phyloP scores from a whole-genome alignment of 1,284 basidiomycete species.

The Trichosporon ovoides region DNA sequence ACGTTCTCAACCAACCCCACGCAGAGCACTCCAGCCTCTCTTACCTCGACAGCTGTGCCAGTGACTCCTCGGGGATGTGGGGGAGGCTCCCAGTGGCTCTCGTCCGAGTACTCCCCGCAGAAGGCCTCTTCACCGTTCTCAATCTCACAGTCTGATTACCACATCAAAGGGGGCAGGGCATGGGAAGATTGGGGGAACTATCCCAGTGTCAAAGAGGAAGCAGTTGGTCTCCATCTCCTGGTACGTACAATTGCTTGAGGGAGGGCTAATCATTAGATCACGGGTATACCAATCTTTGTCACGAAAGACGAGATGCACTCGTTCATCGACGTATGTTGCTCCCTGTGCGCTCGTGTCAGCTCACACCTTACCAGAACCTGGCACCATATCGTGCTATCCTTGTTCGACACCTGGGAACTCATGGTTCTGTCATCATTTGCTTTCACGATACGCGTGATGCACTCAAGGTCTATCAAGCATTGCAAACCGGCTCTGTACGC shows the following conservation, averaged over 20 bases:
- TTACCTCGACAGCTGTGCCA: not conserved
- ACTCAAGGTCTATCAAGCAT: slow-evolving; percentile 22
- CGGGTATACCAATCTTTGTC: slow-evolving; percentile 23
- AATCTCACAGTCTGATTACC: not conserved
- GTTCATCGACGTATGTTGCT: slow-evolving; percentile 25
- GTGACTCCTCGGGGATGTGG: not conserved
- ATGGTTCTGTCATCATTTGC: slow-evolving; percentile 19
- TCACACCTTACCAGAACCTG: slow-evolving; percentile 1
- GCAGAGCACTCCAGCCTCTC: not conserved
- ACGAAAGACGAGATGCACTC: slow-evolving; percentile 19
- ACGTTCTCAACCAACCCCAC: not conserved
- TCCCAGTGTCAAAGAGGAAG: too few relatives aligned
- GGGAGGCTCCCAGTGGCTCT: not conserved
- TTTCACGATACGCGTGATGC: slow-evolving; percentile 42
- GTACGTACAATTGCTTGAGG: slow-evolving; percentile 12
- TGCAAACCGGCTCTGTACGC: slow-evolving; percentile 20
- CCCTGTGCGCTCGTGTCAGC: not conserved
- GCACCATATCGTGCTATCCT: slow-evolving; percentile 1
- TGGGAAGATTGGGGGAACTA: too few relatives aligned
- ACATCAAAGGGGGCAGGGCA: not conserved
- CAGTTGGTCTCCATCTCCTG: slow-evolving; percentile 28
- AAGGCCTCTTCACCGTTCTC: not conserved
- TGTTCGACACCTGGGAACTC: not conserved
- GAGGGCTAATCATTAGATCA: too few relatives aligned
- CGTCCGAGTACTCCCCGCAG: too few relatives aligned